These are phyloP conservation scores for Pichia sp. DNA, from an alignment of 1,139 yeast species.

Conservation along the genomic window DNA sequence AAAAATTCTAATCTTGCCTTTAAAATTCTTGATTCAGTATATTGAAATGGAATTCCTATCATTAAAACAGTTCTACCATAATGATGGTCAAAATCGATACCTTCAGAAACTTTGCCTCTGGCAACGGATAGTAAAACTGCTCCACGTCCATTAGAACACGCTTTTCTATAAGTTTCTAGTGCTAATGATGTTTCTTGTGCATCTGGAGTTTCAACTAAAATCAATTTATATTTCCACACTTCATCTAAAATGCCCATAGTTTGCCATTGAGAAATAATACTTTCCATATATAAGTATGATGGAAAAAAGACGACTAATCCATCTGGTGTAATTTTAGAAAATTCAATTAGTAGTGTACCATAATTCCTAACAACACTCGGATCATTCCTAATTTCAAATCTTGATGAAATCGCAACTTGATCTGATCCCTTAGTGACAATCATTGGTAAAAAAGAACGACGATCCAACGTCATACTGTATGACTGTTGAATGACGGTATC, in stretches of 20 bases:
- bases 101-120: slow-evolving; percentile 97
- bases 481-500: slow-evolving; percentile 93
- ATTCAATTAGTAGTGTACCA: slow-evolving; percentile 87
- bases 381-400: slow-evolving; percentile 95
- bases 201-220: slow-evolving; percentile 97
- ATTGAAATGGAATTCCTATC: slow-evolving; percentile 99
- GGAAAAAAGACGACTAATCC: slow-evolving; percentile 98
- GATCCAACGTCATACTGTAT: slow-evolving; percentile 89
- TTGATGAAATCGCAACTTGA: slow-evolving; percentile 92
- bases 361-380: slow-evolving; percentile 97
- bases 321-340: slow-evolving; percentile 93
- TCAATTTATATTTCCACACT: slow-evolving; percentile 95
- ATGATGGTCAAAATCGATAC: slow-evolving; percentile 98
- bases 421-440: slow-evolving; percentile 96
- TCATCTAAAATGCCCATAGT: slow-evolving; percentile 96
- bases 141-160: slow-evolving; percentile 96
- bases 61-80: slow-evolving; percentile 95
- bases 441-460: slow-evolving; percentile 90
- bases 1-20: slow-evolving; percentile 91
- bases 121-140: slow-evolving; percentile 96
- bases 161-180: slow-evolving; percentile 88
- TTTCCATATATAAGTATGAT: slow-evolving; percentile 93
- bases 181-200: slow-evolving; percentile 97
- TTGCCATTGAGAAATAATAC: slow-evolving; percentile 97
- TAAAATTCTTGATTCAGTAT: slow-evolving; percentile 91